A percentile compares a stretch with the other conserved stretches of the same genome.
These are phyloP conservation scores for Amanita brunnescens DNA, from an alignment of 768 basidiomycete species.

Conservation along the genomic window DNA sequence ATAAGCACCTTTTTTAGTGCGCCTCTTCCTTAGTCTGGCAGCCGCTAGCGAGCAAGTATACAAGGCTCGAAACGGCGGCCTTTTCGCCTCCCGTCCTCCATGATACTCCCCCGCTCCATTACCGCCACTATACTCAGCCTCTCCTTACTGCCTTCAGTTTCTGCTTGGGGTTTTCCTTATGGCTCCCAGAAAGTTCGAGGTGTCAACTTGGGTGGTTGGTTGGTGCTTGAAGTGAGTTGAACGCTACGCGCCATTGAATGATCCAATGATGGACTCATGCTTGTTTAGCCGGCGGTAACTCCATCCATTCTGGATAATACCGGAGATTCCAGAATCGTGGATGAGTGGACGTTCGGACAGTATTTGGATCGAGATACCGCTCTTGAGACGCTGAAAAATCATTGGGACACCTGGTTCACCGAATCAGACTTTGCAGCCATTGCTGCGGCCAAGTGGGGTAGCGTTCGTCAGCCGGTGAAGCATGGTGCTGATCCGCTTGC, in stretches of 20 bases:
- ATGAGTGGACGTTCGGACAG: constrained; percentile 74
- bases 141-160: constrained; percentile 16
- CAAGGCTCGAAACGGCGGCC: no score
- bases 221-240: constrained; percentile 34
- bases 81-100: not conserved
- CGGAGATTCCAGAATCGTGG: constrained; percentile 47
- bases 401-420: constrained; percentile 83
- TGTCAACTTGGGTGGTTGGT: constrained; percentile 69
- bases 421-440: constrained; percentile 72
- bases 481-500: constrained; percentile 7
- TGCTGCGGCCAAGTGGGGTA: constrained; percentile 61
- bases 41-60: no score
- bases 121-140: constrained; percentile 9
- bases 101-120: constrained; percentile 11
- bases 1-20: no score
- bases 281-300: constrained; percentile 62
- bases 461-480: not conserved
- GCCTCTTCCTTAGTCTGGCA: no score
- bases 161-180: constrained; percentile 54
- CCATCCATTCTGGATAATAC: constrained; percentile 69
- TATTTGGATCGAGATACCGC: constrained; percentile 47
- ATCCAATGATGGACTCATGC: constrained; percentile 10
- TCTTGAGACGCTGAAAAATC: constrained; percentile 37
- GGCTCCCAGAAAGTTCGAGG: constrained; percentile 69
- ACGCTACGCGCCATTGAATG: not conserved